Conservation (phyloP, 208 protist genomes). For the Trypanosoma rangeli region DNA sequence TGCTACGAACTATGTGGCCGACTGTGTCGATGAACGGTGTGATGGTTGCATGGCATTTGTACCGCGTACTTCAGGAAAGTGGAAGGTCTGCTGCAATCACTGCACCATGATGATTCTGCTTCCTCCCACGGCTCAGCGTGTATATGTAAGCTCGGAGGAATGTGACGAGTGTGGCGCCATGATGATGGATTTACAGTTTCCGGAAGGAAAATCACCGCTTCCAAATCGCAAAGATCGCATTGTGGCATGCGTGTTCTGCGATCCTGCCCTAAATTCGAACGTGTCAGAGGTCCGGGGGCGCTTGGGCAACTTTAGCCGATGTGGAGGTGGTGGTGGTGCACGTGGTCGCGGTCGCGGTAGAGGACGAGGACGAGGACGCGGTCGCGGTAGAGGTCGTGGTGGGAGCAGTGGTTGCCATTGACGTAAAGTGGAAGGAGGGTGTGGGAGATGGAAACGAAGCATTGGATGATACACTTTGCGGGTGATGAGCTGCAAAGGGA, state of each 20-base stretch:
- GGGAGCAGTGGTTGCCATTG: constrained; percentile 21
- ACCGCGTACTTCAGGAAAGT: constrained; percentile 79
- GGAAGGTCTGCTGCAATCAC: constrained; percentile 87
- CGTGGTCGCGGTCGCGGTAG: constrained; percentile 26
- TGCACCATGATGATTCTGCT: constrained; percentile 91
- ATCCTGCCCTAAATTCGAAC: constrained; percentile 50
- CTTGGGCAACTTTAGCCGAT: constrained; percentile 58
- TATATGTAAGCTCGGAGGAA: constrained; percentile 73
- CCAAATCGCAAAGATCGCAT: constrained; percentile 73
- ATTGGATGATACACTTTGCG: neutral
- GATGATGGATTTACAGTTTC: constrained; percentile 76
- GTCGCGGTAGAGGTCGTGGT: constrained; percentile 20
- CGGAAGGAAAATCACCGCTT: constrained; percentile 76
- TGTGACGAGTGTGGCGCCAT: constrained; percentile 77
- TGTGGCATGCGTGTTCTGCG: constrained; percentile 79
- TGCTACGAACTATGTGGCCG: constrained; percentile 86
- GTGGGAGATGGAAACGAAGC: neutral
- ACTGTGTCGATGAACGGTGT: constrained; percentile 78
- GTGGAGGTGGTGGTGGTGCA: constrained; percentile 24
- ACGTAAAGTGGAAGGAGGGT: neutral
- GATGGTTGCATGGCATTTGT: constrained; percentile 87
- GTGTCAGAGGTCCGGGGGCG: constrained; percentile 78
- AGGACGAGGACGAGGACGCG: constrained; percentile 29
- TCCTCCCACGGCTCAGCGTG: constrained; percentile 77
- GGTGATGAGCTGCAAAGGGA: too few relatives aligned